Evolutionary conservation across 2,329 filamentous ascomycete species (phyloP).

Genomic region (Dactylellina parvicollis): DNA sequence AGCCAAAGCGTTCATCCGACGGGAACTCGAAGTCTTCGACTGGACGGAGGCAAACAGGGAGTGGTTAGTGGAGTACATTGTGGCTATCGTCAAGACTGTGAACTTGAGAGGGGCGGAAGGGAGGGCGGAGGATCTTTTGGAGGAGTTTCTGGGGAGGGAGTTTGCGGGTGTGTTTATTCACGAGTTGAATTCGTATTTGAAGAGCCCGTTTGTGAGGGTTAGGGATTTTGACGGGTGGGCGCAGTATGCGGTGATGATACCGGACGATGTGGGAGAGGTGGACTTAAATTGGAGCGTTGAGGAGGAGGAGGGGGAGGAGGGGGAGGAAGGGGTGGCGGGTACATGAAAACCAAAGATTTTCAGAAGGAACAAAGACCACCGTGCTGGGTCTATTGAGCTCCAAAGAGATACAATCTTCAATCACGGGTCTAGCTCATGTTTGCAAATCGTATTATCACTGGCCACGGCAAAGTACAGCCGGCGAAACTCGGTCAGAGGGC

Average conservation of each 20-base stretch:
- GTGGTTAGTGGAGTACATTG: conserved; percentile 84
- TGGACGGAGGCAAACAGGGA: conserved; percentile 77
- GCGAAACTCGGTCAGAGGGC: too few relatives aligned
- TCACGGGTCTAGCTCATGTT: too few relatives aligned
- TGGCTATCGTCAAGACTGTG: conserved; percentile 82
- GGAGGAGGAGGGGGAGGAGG: neutral
- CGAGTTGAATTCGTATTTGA: conserved; percentile 82
- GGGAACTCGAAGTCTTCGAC: conserved; percentile 84
- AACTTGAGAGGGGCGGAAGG: conserved; percentile 77
- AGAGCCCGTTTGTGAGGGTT: conserved; percentile 78
- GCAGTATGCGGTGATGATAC: conserved; percentile 68
- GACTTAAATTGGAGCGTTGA: neutral
- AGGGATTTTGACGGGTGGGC: conserved; percentile 82
- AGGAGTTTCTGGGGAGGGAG: conserved; percentile 79
- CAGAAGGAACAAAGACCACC: too few relatives aligned
- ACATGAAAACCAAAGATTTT: too few relatives aligned
- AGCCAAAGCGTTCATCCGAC: conserved; percentile 81
- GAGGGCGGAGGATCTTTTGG: conserved; percentile 79
- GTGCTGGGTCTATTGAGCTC: too few relatives aligned
- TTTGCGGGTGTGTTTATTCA: conserved; percentile 82
- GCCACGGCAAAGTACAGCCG: too few relatives aligned
- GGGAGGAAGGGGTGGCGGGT: too few relatives aligned
- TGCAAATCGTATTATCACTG: too few relatives aligned
- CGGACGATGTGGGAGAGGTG: conserved; percentile 15
- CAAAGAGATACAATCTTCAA: too few relatives aligned